phyloP scores from a whole-genome alignment of 2,329 filamentous ascomycete genomes.

The Fusarium anthophilum region DNA sequence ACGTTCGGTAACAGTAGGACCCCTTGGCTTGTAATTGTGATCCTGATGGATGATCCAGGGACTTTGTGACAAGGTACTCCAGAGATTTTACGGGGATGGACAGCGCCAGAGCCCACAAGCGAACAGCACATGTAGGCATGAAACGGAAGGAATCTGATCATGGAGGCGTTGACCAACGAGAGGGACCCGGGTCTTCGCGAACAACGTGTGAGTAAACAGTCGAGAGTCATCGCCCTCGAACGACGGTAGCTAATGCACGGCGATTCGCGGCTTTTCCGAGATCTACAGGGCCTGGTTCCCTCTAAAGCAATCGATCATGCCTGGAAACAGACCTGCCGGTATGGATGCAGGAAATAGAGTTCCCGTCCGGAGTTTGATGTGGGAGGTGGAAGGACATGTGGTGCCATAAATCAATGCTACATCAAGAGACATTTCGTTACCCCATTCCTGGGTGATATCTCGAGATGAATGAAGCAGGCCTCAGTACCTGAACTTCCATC shows the following conservation, averaged over 20 bases:
- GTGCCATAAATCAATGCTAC: slow-evolving; percentile 21
- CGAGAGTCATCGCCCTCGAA: slow-evolving; percentile 25
- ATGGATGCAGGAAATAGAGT: slow-evolving; percentile 2
- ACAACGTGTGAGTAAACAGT: slow-evolving; percentile 37
- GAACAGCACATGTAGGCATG: slow-evolving; percentile 39
- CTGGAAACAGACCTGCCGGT: neutral
- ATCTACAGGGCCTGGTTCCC: slow-evolving; percentile 24
- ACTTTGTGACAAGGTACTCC: slow-evolving; percentile 24
- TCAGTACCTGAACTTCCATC: neutral
- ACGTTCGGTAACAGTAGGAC: slow-evolving; percentile 16
- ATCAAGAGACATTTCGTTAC: slow-evolving; percentile 15
- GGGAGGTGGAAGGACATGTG: slow-evolving; percentile 5
- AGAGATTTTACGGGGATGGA: slow-evolving; percentile 35
- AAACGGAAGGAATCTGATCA: slow-evolving; percentile 40
- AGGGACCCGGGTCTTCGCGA: slow-evolving; percentile 39
- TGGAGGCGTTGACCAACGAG: slow-evolving; percentile 34
- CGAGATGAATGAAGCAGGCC: neutral
- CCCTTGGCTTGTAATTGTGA: slow-evolving; percentile 10
- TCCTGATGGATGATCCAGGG: slow-evolving; percentile 10
- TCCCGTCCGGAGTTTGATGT: neutral
- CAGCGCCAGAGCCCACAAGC: slow-evolving; percentile 27
- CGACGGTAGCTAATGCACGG: slow-evolving; percentile 13
- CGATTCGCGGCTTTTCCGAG: slow-evolving; percentile 12
- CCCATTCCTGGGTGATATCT: slow-evolving; percentile 5
- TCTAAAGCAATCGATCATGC: neutral